phyloP scores from a whole-genome alignment of 2,329 filamentous ascomycete genomes.

The Myriosclerotinia duriaeana region DNA sequence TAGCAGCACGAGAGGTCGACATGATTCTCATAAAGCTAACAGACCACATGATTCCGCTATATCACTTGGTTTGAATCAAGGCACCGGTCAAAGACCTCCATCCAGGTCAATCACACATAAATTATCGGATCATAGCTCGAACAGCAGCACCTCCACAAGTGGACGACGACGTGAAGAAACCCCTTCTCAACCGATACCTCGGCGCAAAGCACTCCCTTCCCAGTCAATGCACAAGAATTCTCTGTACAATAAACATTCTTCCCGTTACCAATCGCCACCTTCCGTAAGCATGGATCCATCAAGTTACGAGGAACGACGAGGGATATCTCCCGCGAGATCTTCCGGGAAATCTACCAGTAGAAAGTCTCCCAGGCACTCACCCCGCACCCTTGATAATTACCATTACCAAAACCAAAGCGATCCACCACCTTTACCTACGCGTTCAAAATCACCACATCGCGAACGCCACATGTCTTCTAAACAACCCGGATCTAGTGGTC shows the following conservation, averaged over 20 bases:
- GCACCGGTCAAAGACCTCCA: no score
- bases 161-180: not conserved
- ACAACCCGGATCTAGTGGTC: not conserved
- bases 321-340: not conserved
- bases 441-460: not conserved
- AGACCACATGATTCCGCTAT: not conserved
- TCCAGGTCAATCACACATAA: not conserved
- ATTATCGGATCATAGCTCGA: not conserved
- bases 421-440: not conserved
- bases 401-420: not conserved
- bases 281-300: not conserved
- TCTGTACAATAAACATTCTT: not conserved
- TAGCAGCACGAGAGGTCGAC: not conserved
- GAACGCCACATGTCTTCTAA: not conserved
- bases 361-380: not conserved
- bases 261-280: not conserved
- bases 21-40: not conserved
- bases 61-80: not conserved
- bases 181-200: not conserved
- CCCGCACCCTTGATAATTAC: not conserved
- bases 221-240: not conserved
- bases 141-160: no score
- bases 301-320: not conserved
- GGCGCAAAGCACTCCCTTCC: not conserved
- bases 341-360: not conserved